phyloP scores from a whole-genome alignment of 768 basidiomycete genomes.

The Sarcodon sp. region DNA sequence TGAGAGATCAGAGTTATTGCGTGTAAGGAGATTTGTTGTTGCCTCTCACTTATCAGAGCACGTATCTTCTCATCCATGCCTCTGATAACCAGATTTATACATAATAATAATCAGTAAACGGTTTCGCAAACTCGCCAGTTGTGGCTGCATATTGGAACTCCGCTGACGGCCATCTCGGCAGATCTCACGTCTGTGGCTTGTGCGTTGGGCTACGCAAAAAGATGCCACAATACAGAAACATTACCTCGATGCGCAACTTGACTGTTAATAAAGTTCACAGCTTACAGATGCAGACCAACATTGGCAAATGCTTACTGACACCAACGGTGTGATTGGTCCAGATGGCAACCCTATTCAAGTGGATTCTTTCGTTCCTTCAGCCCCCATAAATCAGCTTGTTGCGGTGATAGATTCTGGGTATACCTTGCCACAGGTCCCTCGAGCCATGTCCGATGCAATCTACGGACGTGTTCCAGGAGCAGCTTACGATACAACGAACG shows the following conservation, averaged over 20 bases:
- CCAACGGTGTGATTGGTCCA: conserved; percentile 61
- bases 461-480: conserved; percentile 72
- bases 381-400: conserved; percentile 50
- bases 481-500: conserved; percentile 37
- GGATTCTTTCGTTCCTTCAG: conserved; percentile 56
- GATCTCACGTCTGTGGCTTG: no score
- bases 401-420: conserved; percentile 70
- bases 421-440: conserved; percentile 60
- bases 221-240: conserved; percentile 48
- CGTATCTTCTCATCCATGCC: no score
- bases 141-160: no score
- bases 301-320: conserved; percentile 67
- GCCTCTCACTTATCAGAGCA: no score
- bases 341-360: conserved; percentile 52
- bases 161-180: no score
- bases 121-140: no score
- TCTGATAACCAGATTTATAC: no score
- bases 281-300: conserved; percentile 61
- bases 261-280: conserved; percentile 50
- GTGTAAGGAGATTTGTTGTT: no score
- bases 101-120: no score
- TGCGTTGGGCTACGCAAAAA: no score
- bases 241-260: conserved; percentile 50
- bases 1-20: no score
- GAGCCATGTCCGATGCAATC: conserved; percentile 65